Percentiles rank a stretch among this genome's conserved stretches.
Conservation (phyloP, 805 yeast species). For the Nakazawaea laoshanensis region DNA sequence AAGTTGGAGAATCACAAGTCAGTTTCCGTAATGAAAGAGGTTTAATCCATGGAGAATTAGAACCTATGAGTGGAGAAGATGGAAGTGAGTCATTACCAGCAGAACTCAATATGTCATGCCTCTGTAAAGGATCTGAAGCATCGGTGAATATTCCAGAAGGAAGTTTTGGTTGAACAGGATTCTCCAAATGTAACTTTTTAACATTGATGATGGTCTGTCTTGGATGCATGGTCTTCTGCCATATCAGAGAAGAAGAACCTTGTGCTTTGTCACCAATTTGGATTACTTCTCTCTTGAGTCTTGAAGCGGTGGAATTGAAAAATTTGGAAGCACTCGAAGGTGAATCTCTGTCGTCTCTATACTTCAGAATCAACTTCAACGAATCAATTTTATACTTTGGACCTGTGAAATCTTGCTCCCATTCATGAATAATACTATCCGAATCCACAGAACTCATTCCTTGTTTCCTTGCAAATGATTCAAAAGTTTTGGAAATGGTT, state of each 20-base stretch:
- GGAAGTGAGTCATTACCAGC: background rate
- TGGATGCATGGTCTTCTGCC: slow-evolving; percentile 23
- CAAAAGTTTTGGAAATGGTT: slow-evolving; percentile 22
- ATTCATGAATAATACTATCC: slow-evolving; percentile 24
- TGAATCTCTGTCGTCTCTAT: slow-evolving; percentile 15
- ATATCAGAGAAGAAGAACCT: slow-evolving; percentile 20
- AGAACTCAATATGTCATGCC: too few species aligned
- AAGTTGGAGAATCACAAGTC: too few species aligned
- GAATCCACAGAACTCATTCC: slow-evolving; percentile 19
- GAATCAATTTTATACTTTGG: slow-evolving; percentile 30
- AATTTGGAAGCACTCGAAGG: slow-evolving; percentile 16
- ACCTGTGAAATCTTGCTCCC: slow-evolving; percentile 27
- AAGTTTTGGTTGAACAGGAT: slow-evolving; percentile 25
- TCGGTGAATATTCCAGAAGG: slow-evolving; percentile 23
- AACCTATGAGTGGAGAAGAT: slow-evolving; percentile 3
- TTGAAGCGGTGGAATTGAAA: slow-evolving; percentile 13
- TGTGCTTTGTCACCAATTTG: slow-evolving; percentile 20
- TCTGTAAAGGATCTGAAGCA: slow-evolving; percentile 12
- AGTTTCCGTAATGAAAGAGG: slow-evolving; percentile 12
- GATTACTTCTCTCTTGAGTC: slow-evolving; percentile 8
- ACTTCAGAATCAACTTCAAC: slow-evolving; percentile 25
- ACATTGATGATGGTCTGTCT: slow-evolving; percentile 18
- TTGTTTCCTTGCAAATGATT: slow-evolving; percentile 20
- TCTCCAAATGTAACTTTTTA: slow-evolving; percentile 20
- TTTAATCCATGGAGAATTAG: slow-evolving; percentile 12